phyloP scores from a whole-genome alignment of 192 early-diverging fungal genomes.

The Backusella circina region DNA sequence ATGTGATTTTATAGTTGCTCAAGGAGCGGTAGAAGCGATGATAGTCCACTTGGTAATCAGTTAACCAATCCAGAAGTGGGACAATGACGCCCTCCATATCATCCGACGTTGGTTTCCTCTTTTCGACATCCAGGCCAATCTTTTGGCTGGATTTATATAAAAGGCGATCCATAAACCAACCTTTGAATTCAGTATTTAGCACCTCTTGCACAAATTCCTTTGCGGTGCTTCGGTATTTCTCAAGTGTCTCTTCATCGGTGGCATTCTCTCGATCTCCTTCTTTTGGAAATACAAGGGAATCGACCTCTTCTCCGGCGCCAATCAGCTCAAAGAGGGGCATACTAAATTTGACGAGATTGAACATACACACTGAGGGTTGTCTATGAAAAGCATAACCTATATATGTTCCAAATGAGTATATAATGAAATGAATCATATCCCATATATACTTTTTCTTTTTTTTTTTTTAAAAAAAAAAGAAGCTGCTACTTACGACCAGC shows the following conservation, averaged over 20 bases:
- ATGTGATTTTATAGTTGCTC: constrained; percentile 45
- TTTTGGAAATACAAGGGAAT: constrained; percentile 32
- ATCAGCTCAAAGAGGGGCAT: constrained; percentile 63
- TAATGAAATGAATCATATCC: not conserved
- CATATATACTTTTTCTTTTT: too few relatives aligned
- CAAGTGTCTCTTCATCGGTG: constrained; percentile 13
- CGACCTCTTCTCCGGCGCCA: constrained; percentile 49
- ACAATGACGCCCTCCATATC: constrained; percentile 48
- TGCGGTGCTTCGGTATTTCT: constrained; percentile 30
- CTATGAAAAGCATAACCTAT: constrained; percentile 52
- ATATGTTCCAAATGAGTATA: too few relatives aligned
- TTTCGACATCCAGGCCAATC: constrained; percentile 38
- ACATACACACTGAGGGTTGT: constrained; percentile 78
- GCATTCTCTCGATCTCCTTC: not conserved
- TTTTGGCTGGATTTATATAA: constrained; percentile 58
- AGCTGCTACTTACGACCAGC: constrained; percentile 72
- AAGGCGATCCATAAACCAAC: constrained; percentile 48
- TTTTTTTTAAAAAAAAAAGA: too few relatives aligned
- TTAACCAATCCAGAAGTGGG: constrained; percentile 67
- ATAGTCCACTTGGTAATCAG: constrained; percentile 65
- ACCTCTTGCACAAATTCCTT: constrained; percentile 48
- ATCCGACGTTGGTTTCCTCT: not conserved
- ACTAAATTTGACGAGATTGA: constrained; percentile 76
- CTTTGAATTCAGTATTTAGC: constrained; percentile 46
- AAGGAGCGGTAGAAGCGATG: constrained; percentile 71